These are phyloP conservation scores for Decorospora gaudefroyi DNA, from an alignment of 2,329 filamentous ascomycete genomes.

Conservation along the genomic window DNA sequence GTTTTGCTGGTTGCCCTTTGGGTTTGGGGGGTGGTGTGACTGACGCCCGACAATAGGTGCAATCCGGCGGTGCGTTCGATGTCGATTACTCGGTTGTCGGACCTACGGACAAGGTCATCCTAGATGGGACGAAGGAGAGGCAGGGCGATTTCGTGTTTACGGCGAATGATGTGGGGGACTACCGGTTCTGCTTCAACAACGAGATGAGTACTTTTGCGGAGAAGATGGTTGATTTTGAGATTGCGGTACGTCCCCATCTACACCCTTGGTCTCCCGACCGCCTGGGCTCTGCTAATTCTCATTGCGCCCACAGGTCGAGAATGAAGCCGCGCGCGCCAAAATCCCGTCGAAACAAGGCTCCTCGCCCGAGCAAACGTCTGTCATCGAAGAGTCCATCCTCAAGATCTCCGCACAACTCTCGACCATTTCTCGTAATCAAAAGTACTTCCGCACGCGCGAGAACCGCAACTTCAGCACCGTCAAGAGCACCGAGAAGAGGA, in stretches of 20 bases:
- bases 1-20: no score
- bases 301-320: slow-evolving; percentile 70
- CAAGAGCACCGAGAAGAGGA: slow-evolving; percentile 89
- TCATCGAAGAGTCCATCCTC: slow-evolving; percentile 90
- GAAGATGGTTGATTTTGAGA: slow-evolving; percentile 98
- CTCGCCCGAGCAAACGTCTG: slow-evolving; percentile 83
- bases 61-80: slow-evolving; percentile 98
- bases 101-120: slow-evolving; percentile 76
- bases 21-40: no score
- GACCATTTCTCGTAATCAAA: slow-evolving; percentile 94
- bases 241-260: slow-evolving; percentile 69
- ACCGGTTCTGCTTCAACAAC: slow-evolving; percentile 98
- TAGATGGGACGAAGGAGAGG: slow-evolving; percentile 86
- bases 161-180: slow-evolving; percentile 83
- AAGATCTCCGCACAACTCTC: slow-evolving; percentile 92
- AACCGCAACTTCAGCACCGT: slow-evolving; percentile 99
- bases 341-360: slow-evolving; percentile 88
- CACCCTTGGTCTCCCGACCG: neutral
- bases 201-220: slow-evolving; percentile 97
- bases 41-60: slow-evolving; percentile 80
- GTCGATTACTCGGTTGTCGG: slow-evolving; percentile 89
- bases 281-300: slow-evolving; percentile 3
- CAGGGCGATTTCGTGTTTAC: slow-evolving; percentile 99
- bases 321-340: slow-evolving; percentile 76
- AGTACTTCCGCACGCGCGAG: slow-evolving; percentile 98